A percentile compares a stretch with the other conserved stretches of the same genome.
These are phyloP conservation scores for Zarea fungicola DNA, from an alignment of 2,329 filamentous ascomycete genomes.

Conservation along the genomic window DNA sequence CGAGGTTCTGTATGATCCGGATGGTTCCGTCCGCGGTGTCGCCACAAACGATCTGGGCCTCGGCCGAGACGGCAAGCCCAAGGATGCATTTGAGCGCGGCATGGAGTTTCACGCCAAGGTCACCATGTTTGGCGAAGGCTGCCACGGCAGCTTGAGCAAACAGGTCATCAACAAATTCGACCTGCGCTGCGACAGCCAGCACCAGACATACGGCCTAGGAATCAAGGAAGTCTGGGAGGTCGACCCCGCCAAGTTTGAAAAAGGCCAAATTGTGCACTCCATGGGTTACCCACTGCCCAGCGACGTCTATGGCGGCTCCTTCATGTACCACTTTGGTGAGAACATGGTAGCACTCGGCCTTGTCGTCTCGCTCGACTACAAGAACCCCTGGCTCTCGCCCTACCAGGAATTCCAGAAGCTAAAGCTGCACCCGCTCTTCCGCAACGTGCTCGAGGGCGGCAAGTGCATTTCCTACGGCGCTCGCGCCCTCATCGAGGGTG, in stretches of 20 bases:
- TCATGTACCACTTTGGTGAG: slow-evolving; percentile 99
- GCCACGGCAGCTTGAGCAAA: slow-evolving; percentile 92
- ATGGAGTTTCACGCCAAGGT: slow-evolving; percentile 97
- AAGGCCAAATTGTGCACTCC: slow-evolving; percentile 79
- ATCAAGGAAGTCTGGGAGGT: slow-evolving; percentile 98
- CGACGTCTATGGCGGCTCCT: slow-evolving; percentile 94
- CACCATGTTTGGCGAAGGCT: slow-evolving; percentile 90
- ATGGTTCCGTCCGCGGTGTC: slow-evolving; percentile 87
- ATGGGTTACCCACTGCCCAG: slow-evolving; percentile 86
- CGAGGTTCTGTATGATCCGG: slow-evolving; percentile 79
- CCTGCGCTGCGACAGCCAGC: slow-evolving; percentile 79
- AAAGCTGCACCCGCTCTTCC: slow-evolving; percentile 94
- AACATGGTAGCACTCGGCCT: slow-evolving; percentile 90
- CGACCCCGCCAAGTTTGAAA: slow-evolving; percentile 83
- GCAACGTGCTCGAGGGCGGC: slow-evolving; percentile 80
- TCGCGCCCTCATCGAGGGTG: slow-evolving; percentile 85
- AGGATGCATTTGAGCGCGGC: slow-evolving; percentile 87
- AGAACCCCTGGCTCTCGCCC: slow-evolving; percentile 93
- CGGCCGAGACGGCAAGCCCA: slow-evolving; percentile 73
- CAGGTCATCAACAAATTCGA: slow-evolving; percentile 94
- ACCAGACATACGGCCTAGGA: slow-evolving; percentile 91
- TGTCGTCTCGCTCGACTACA: slow-evolving; percentile 90
- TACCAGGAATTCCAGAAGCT: slow-evolving; percentile 98
- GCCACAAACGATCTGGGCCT: slow-evolving; percentile 94
- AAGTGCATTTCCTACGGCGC: slow-evolving; percentile 98